phyloP scores from a whole-genome alignment of 2,329 filamentous ascomycete species.

The Alternaria sp. region DNA sequence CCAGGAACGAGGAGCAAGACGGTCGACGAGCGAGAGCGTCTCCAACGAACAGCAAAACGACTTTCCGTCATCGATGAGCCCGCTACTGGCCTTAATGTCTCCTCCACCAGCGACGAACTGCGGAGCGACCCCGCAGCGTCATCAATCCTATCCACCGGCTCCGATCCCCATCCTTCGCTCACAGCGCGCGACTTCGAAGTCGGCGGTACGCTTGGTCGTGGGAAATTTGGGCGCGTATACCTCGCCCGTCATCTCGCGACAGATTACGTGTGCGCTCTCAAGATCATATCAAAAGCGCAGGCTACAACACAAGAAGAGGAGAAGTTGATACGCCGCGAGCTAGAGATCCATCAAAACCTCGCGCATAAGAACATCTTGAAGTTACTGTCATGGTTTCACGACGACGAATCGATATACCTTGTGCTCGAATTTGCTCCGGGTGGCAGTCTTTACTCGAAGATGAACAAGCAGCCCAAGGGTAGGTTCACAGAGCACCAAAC shows the following conservation, averaged over 20 bases:
- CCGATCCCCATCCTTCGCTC: neutral
- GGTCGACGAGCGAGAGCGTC: neutral
- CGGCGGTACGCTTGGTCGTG: slow-evolving; percentile 78
- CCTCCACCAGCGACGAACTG: neutral
- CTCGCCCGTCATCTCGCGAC: slow-evolving; percentile 76
- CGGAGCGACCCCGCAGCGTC: neutral
- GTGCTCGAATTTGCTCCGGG: slow-evolving; percentile 83
- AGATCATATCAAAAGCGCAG: slow-evolving; percentile 81
- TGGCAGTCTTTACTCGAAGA: slow-evolving; percentile 81
- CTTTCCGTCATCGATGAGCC: slow-evolving; percentile 2
- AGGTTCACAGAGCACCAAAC: slow-evolving; percentile 81
- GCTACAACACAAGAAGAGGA: slow-evolving; percentile 76
- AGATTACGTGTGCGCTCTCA: slow-evolving; percentile 81
- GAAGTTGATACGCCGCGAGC: slow-evolving; percentile 81
- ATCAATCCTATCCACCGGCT: neutral
- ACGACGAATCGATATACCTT: slow-evolving; percentile 80
- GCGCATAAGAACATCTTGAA: slow-evolving; percentile 82
- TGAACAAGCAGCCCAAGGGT: slow-evolving; percentile 75
- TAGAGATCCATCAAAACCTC: slow-evolving; percentile 84
- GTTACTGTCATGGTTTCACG: slow-evolving; percentile 83
- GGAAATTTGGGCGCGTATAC: slow-evolving; percentile 83
- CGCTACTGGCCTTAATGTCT: neutral
- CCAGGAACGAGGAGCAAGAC: neutral
- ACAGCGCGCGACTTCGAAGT: slow-evolving; percentile 80
- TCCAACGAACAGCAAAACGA: slow-evolving; percentile 1